Percentiles rank a stretch among this genome's conserved stretches.
Evolutionary conservation across 371 early-diverging fungal species (phyloP).

Genomic region (Choanephora cucurbitarum): DNA sequence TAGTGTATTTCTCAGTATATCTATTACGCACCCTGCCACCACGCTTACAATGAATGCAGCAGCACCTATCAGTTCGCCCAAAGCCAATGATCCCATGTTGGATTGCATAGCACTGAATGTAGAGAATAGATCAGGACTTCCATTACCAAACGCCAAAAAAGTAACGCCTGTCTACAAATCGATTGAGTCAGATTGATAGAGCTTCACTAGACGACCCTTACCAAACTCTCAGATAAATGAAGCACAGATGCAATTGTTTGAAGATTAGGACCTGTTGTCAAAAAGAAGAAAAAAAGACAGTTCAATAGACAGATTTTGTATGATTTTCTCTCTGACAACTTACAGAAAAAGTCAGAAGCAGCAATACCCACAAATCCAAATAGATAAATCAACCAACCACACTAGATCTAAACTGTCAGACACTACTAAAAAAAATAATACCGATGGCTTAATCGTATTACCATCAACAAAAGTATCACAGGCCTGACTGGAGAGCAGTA

Average conservation of each 20-base stretch:
- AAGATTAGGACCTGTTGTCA: conserved; percentile 66
- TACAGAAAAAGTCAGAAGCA: conserved; percentile 77
- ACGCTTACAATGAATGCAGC: conserved; percentile 77
- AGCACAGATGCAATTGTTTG: conserved; percentile 64
- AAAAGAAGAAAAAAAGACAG: too few relatives aligned
- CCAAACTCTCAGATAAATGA: conserved; percentile 67
- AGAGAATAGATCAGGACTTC: conserved; percentile 82
- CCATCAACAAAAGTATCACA: conserved; percentile 45
- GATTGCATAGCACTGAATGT: conserved; percentile 79
- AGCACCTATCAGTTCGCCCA: conserved; percentile 83
- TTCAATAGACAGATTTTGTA: too few relatives aligned
- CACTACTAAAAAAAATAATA: background rate
- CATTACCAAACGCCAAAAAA: conserved; percentile 84
- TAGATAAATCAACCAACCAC: conserved; percentile 58
- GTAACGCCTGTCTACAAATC: conserved; percentile 87
- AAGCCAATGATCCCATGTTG: conserved; percentile 72
- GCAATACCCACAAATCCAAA: conserved; percentile 72
- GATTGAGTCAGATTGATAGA: too few relatives aligned
- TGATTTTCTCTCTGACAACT: conserved; percentile 5
- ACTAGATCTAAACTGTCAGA: conserved; percentile 27
- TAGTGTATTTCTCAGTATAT: background rate
- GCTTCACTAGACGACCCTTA: too few relatives aligned
- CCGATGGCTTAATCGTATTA: conserved; percentile 17
- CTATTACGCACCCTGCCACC: conserved; percentile 56
- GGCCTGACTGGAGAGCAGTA: conserved; percentile 57